phyloP scores from a whole-genome alignment of 2,329 filamentous ascomycete species.

The Alternaria rosae region DNA sequence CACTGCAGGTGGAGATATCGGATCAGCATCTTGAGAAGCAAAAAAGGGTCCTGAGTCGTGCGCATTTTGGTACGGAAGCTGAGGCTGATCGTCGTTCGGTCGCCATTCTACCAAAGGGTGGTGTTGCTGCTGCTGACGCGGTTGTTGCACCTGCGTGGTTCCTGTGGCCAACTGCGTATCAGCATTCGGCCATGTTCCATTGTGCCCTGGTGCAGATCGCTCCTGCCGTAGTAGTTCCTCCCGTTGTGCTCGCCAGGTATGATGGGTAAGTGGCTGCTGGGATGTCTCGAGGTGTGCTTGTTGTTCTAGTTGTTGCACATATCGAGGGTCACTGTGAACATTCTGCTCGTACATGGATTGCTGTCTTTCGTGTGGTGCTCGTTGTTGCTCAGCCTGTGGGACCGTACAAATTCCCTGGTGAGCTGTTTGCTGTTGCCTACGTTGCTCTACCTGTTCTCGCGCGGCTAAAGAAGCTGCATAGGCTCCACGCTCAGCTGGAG shows the following conservation, averaged over 20 bases:
- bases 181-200: slow-evolving; percentile 9
- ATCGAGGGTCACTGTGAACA: slow-evolving; percentile 1
- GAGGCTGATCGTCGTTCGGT: slow-evolving; percentile 12
- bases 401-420: slow-evolving; percentile 7
- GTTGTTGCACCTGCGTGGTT: slow-evolving; percentile 24
- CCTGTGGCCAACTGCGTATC: too few relatives aligned
- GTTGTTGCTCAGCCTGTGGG: slow-evolving; percentile 10
- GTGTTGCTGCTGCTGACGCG: slow-evolving; percentile 18
- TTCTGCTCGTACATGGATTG: background rate
- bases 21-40: slow-evolving; percentile 12
- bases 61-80: slow-evolving; percentile 23
- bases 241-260: slow-evolving; percentile 8
- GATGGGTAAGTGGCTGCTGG: slow-evolving; percentile 1
- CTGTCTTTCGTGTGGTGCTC: slow-evolving; percentile 6
- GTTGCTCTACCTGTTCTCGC: slow-evolving; percentile 21
- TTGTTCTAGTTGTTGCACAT: slow-evolving; percentile 13
- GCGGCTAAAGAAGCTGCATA: slow-evolving; percentile 23
- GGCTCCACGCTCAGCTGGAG: slow-evolving; percentile 20
- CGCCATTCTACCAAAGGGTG: slow-evolving; percentile 15
- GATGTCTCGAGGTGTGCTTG: slow-evolving; percentile 4
- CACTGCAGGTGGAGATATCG: slow-evolving; percentile 29
- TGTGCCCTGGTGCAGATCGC: background rate
- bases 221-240: slow-evolving; percentile 14
- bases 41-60: slow-evolving; percentile 28
- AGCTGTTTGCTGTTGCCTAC: slow-evolving; percentile 14